phyloP scores from a whole-genome alignment of 305 asterid species.

The Fraxinus sp. region DNA sequence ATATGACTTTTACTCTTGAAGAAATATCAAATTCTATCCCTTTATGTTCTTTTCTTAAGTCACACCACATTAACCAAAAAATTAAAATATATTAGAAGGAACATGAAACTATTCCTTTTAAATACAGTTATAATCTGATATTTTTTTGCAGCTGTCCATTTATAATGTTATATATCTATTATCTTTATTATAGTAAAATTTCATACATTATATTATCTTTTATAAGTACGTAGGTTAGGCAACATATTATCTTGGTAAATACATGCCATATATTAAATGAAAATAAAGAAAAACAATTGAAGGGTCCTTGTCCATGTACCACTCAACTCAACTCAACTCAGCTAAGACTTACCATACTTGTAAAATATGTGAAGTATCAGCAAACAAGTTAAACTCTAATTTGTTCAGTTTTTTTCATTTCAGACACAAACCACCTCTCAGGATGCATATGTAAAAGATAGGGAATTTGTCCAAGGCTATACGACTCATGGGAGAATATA shows the following conservation, averaged over 20 bases:
- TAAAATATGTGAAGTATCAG: not conserved
- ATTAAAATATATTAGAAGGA: not conserved
- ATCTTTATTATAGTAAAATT: not conserved
- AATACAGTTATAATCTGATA: not conserved
- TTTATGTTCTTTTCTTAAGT: not conserved
- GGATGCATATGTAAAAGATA: not conserved
- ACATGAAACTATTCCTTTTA: not conserved
- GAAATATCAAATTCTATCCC: not conserved
- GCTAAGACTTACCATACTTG: not conserved
- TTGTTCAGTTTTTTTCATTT: not conserved
- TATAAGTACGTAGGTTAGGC: not conserved
- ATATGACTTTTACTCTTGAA: not conserved
- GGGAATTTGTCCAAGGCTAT: not conserved
- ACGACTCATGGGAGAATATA: not conserved
- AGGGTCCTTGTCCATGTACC: not conserved
- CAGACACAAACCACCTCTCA: not conserved
- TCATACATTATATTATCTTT: not conserved
- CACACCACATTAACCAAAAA: not conserved
- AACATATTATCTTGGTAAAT: not conserved
- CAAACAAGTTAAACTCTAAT: not conserved
- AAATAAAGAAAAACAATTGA: constrained; percentile 1
- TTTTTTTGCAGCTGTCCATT: not conserved
- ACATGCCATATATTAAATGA: not conserved
- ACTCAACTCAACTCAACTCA: not conserved
- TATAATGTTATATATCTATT: not conserved